A percentile compares a stretch with the other conserved stretches of the same genome.
These are phyloP conservation scores for Acanthamoeba triangularis DNA, from an alignment of 208 protist species.

Conservation along the genomic window DNA sequence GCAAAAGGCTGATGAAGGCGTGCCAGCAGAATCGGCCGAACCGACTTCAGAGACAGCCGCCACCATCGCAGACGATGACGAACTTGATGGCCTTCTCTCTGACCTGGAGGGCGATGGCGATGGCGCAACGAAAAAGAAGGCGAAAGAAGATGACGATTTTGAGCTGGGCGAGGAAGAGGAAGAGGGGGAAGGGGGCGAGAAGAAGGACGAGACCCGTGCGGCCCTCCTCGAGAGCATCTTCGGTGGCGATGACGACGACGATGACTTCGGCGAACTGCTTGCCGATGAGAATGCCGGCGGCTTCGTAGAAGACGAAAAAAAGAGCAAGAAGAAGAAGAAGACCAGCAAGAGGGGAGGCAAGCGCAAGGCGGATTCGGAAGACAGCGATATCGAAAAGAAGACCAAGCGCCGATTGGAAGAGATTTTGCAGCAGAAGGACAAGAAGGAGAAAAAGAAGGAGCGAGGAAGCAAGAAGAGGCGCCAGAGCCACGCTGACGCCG, in stretches of 20 bases:
- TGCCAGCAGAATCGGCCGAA: neutral
- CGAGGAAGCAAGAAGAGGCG: neutral
- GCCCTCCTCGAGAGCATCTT: constrained; percentile 67
- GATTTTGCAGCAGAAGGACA: constrained; percentile 71
- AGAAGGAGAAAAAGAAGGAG: constrained; percentile 36
- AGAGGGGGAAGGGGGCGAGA: neutral
- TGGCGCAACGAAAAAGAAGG: neutral
- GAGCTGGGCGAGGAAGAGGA: neutral
- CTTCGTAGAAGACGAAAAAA: constrained; percentile 6
- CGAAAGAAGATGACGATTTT: neutral
- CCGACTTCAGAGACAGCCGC: neutral
- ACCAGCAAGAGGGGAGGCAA: neutral
- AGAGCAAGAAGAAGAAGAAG: neutral
- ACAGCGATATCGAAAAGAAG: constrained; percentile 62
- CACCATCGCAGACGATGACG: neutral
- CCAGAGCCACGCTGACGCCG: neutral
- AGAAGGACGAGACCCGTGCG: constrained; percentile 68
- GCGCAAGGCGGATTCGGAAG: neutral
- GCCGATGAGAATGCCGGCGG: neutral
- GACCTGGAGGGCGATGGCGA: neutral
- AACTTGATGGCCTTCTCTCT: constrained; percentile 39
- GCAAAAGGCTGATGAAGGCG: neutral
- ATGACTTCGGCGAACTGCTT: neutral
- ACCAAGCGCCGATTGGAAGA: constrained; percentile 24
- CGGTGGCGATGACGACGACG: constrained; percentile 65